Percentiles rank a stretch among this genome's conserved stretches.
phyloP scores from a whole-genome alignment of 208 protist species.

The Trypanosoma congolense region DNA sequence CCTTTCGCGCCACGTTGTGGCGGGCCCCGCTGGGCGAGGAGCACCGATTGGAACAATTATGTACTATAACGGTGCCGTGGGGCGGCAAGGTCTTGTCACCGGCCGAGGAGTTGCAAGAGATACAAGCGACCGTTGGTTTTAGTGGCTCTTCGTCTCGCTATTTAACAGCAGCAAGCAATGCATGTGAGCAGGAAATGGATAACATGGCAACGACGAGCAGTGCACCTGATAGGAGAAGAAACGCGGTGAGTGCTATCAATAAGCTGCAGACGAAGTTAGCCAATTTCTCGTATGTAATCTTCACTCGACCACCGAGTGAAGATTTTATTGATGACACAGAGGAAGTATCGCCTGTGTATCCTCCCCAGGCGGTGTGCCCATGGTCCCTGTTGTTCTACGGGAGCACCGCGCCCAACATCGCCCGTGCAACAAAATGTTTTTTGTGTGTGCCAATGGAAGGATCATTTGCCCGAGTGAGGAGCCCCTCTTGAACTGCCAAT shows the following conservation, averaged over 20 bases:
- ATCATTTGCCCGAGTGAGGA: conserved; percentile 12
- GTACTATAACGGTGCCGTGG: conserved; percentile 41
- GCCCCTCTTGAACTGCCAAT: conserved; percentile 17
- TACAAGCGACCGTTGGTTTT: background rate
- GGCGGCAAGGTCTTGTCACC: conserved; percentile 67
- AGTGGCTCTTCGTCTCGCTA: no score
- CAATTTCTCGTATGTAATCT: conserved; percentile 26
- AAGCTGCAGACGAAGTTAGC: conserved; percentile 17
- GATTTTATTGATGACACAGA: conserved; percentile 62
- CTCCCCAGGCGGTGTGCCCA: conserved; percentile 46
- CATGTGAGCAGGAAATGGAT: background rate
- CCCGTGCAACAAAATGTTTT: conserved; percentile 56
- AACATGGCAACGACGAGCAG: background rate
- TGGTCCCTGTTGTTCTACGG: conserved; percentile 47
- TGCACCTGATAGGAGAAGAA: background rate
- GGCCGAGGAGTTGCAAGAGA: conserved; percentile 32
- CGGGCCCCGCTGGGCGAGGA: conserved; percentile 69
- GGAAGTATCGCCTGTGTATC: conserved; percentile 56
- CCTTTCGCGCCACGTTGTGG: conserved; percentile 54
- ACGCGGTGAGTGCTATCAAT: background rate
- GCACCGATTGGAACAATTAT: conserved; percentile 39
- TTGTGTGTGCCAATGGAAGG: conserved; percentile 64
- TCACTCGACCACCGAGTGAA: conserved; percentile 58
- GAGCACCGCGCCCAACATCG: conserved; percentile 59
- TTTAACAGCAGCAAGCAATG: background rate